Percentiles rank a stretch among this genome's conserved stretches.
phyloP scores from a whole-genome alignment of 345 rosid genomes.

The Angophora floribunda region DNA sequence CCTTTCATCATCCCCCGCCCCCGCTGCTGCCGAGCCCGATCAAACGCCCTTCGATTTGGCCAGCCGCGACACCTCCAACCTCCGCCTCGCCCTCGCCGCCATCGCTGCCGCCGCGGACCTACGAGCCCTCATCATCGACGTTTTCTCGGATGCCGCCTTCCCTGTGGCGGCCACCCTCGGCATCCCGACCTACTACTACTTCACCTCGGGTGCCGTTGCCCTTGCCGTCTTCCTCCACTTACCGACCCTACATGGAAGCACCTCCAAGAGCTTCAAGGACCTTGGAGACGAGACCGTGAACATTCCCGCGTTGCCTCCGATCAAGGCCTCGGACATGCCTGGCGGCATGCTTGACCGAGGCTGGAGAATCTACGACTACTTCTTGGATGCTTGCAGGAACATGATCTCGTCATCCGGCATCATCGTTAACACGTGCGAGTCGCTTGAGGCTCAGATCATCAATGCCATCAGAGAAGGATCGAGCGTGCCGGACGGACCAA shows the following conservation, averaged over 20 bases:
- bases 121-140: constrained; percentile 16
- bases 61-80: constrained; percentile 5
- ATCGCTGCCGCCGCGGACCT: constrained; percentile 4
- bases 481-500: neutral
- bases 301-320: constrained; percentile 11
- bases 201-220: neutral
- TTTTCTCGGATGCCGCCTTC: constrained; percentile 9
- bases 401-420: neutral
- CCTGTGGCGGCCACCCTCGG: constrained; percentile 5
- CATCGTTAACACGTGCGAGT: neutral
- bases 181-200: constrained; percentile 18
- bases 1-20: constrained; percentile 1
- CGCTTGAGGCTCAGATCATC: neutral
- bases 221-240: constrained; percentile 9
- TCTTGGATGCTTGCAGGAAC: neutral
- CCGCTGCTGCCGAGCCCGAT: neutral
- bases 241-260: neutral
- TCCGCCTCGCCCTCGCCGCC: constrained; percentile 1
- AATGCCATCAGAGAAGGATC: neutral
- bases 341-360: neutral
- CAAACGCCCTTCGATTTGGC: neutral
- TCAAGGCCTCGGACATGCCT: neutral
- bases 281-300: neutral
- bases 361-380: neutral
- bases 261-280: constrained; percentile 6